Evolutionary conservation across 2,329 filamentous ascomycete genomes (phyloP).

Genomic region (Phyllosticta citribraziliensis): DNA sequence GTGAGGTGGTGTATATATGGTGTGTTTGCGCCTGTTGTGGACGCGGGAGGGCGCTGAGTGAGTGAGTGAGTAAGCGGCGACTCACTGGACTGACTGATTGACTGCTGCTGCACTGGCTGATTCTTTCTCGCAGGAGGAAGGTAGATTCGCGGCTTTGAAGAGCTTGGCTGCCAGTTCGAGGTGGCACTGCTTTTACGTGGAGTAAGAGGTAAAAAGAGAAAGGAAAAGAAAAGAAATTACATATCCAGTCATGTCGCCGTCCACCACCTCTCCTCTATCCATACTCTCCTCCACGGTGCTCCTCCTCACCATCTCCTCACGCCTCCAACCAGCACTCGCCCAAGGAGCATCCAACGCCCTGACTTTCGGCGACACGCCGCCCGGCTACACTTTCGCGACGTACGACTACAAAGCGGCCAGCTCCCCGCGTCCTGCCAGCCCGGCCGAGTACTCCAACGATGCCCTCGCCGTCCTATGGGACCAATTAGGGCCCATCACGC

Average conservation of each 20-base stretch:
- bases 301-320: neutral
- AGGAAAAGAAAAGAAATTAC: no score
- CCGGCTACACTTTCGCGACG: constrained; percentile 27
- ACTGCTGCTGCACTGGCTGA: neutral
- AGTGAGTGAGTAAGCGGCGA: neutral
- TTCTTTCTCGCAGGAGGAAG: neutral
- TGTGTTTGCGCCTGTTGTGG: neutral
- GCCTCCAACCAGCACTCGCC: constrained; percentile 11
- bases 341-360: constrained; percentile 16
- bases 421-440: constrained; percentile 22
- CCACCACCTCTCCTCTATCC: neutral
- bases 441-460: constrained; percentile 36
- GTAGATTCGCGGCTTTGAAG: neutral
- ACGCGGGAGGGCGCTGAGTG: neutral
- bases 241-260: neutral
- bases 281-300: neutral
- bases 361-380: constrained; percentile 20
- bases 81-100: neutral
- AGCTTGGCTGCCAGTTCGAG: neutral
- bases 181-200: no score
- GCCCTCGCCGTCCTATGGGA: constrained; percentile 38
- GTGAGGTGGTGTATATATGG: neutral
- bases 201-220: neutral
- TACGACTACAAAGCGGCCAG: constrained; percentile 31
- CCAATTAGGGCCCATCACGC: constrained; percentile 33